Evolutionary conservation across 2,329 filamentous ascomycete species (phyloP).

Genomic region (Falciphora oryzae): DNA sequence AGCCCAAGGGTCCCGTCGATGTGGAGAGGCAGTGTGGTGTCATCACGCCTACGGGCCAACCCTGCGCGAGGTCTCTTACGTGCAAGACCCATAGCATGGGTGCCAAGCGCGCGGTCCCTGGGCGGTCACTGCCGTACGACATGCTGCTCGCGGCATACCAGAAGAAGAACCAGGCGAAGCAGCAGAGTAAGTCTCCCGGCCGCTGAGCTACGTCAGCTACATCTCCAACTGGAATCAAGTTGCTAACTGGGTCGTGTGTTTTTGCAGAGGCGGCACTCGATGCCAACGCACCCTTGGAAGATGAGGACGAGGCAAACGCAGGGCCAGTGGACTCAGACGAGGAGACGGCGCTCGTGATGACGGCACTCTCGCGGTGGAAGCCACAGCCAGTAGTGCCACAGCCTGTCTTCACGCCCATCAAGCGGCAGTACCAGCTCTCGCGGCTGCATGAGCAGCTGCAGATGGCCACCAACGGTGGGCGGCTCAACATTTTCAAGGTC

Average conservation of each 20-base stretch:
- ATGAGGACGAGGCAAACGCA: conserved; percentile 74
- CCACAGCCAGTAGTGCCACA: conserved; percentile 73
- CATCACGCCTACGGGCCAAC: conserved; percentile 73
- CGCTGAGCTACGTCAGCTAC: too few relatives aligned
- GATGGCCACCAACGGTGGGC: conserved; percentile 59
- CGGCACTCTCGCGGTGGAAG: conserved; percentile 66
- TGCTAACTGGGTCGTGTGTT: conserved; percentile 13
- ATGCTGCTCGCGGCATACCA: conserved; percentile 84
- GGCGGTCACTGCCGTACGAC: conserved; percentile 83
- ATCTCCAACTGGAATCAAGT: background rate
- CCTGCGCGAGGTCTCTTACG: conserved; percentile 81
- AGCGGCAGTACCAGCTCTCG: conserved; percentile 56
- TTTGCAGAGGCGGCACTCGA: conserved; percentile 83
- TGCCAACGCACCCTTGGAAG: conserved; percentile 83
- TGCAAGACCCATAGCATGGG: conserved; percentile 97
- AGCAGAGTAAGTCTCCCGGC: conserved; percentile 65
- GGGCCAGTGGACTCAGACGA: conserved; percentile 90
- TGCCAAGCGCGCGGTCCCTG: conserved; percentile 81
- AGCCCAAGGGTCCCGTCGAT: conserved; percentile 88
- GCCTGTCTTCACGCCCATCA: conserved; percentile 54
- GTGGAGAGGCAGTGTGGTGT: conserved; percentile 94
- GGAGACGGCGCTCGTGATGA: conserved; percentile 86
- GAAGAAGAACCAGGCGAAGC: conserved; percentile 98
- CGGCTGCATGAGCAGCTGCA: conserved; percentile 61
- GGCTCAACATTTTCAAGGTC: conserved; percentile 60